phyloP scores from a whole-genome alignment of 2,329 filamentous ascomycete genomes.

The Penicillium sp. region DNA sequence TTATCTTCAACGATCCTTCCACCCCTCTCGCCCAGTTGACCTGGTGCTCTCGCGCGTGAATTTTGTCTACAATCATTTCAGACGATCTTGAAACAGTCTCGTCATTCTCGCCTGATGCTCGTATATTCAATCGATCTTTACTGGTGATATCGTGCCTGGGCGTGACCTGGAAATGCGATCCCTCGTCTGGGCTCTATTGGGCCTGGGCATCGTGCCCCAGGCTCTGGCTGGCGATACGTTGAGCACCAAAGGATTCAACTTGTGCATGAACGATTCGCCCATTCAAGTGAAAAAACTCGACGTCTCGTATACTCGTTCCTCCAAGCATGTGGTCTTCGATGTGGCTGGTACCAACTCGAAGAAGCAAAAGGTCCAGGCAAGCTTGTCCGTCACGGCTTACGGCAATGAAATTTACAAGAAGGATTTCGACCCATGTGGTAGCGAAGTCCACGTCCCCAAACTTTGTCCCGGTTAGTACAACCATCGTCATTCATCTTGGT shows the following conservation, averaged over 20 bases:
- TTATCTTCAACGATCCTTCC: no score
- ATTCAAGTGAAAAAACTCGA: conserved; percentile 69
- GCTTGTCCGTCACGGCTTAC: conserved; percentile 73
- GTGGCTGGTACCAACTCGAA: conserved; percentile 68
- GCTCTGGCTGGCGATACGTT: conserved; percentile 66
- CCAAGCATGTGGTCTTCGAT: conserved; percentile 71
- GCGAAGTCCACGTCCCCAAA: conserved; percentile 58
- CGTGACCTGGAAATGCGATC: conserved; percentile 23
- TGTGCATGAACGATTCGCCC: conserved; percentile 54
- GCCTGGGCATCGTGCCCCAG: conserved; percentile 26
- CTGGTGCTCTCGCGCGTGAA: no score
- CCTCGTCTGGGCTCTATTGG: conserved; percentile 23
- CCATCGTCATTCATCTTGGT: no score
- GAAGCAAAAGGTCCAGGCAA: conserved; percentile 73
- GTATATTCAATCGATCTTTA: conserved; percentile 2
- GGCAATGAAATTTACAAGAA: conserved; percentile 73
- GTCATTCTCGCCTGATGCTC: conserved; percentile 7
- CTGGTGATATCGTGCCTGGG: conserved; percentile 6
- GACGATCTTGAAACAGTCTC: no score
- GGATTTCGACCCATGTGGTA: conserved; percentile 74
- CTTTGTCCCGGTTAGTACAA: conserved; percentile 69
- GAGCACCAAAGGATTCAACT: conserved; percentile 71
- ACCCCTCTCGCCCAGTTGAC: no score
- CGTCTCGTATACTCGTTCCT: conserved; percentile 70
- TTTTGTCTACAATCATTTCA: no score